Conservation (phyloP, 257 asterid species). For the Solanum stenotomum region DNA sequence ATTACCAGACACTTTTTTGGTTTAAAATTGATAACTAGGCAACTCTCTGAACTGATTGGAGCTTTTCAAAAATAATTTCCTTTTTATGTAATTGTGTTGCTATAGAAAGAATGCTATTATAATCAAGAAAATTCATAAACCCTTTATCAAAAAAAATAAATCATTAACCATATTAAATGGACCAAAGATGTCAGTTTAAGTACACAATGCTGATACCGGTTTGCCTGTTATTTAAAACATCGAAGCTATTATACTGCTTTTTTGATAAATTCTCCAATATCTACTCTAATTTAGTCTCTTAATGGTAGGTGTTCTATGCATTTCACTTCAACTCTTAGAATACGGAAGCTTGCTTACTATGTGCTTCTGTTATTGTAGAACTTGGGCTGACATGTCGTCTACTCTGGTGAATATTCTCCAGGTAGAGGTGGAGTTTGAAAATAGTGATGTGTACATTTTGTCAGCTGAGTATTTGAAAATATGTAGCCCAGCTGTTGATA, state of each 20-base stretch:
- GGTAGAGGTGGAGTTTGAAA: conserved; percentile 65
- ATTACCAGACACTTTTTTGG: background rate
- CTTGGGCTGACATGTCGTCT: background rate
- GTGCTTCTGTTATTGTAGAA: background rate
- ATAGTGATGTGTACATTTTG: conserved; percentile 35
- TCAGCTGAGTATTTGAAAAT: conserved; percentile 75
- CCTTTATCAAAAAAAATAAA: background rate
- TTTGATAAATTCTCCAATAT: background rate
- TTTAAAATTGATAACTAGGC: background rate
- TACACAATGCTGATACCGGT: background rate
- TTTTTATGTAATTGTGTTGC: background rate
- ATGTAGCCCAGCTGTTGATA: conserved; percentile 76
- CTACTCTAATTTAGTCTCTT: background rate
- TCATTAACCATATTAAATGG: background rate
- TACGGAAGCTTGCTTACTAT: background rate
- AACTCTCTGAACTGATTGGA: background rate
- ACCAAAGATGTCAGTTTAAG: background rate
- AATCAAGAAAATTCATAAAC: background rate
- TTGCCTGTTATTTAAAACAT: background rate
- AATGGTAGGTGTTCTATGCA: background rate
- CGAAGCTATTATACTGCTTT: background rate
- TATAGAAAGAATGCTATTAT: background rate
- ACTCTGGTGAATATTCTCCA: conserved; percentile 7
- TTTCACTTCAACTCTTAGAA: background rate
- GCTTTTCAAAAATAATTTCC: background rate